A percentile compares a stretch with the other conserved stretches of the same genome.
phyloP scores from a whole-genome alignment of 176 grass and related monocot species.

The Elaeis guineensis region DNA sequence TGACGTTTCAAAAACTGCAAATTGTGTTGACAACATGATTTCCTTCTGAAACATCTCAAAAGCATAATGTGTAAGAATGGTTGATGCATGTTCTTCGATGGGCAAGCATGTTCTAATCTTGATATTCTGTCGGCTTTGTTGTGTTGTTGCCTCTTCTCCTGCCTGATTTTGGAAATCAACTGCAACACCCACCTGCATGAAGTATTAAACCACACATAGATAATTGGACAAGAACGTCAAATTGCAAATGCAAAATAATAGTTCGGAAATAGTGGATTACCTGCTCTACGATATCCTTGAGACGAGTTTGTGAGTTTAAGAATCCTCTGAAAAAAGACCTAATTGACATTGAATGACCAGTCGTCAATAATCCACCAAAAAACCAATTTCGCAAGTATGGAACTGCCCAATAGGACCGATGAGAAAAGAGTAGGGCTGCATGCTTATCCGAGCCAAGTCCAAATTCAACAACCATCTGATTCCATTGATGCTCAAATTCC shows the following conservation, averaged over 20 bases:
- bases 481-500: constrained; percentile 33
- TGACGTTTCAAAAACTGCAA: constrained; percentile 36
- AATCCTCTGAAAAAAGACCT: constrained; percentile 39
- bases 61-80: constrained; percentile 29
- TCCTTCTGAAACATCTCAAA: constrained; percentile 45
- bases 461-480: constrained; percentile 37
- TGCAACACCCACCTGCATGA: constrained; percentile 34
- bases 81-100: constrained; percentile 41
- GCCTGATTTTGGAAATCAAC: constrained; percentile 46
- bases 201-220: too few species aligned
- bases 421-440: constrained; percentile 21
- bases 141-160: constrained; percentile 35
- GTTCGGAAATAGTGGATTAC: constrained; percentile 6
- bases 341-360: constrained; percentile 16
- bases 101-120: constrained; percentile 46
- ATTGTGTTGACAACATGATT: constrained; percentile 34
- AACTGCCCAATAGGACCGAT: constrained; percentile 28
- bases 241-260: too few species aligned
- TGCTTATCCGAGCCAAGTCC: constrained; percentile 36
- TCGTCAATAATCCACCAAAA: constrained; percentile 31
- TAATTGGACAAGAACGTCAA: too few species aligned
- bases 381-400: constrained; percentile 37
- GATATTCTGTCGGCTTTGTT: constrained; percentile 27
- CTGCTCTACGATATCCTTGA: constrained; percentile 51
- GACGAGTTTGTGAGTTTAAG: constrained; percentile 27